Evolutionary conservation across 169 alveolate species (phyloP).

Genomic region (Plasmodium vivax): DNA sequence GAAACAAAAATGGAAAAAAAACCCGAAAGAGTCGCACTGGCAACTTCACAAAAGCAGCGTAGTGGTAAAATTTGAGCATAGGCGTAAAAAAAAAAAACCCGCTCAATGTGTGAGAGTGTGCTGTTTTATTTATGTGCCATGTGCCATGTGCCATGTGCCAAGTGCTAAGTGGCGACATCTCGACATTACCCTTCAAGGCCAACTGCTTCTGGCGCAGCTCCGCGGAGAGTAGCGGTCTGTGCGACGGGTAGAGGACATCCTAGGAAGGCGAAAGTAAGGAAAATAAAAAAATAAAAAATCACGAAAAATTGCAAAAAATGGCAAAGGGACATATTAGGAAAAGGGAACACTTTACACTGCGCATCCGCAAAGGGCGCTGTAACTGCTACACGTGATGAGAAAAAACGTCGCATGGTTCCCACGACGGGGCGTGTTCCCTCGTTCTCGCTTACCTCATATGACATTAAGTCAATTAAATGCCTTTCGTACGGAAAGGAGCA

Average conservation of each 20-base stretch:
- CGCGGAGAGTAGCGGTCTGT: constrained; percentile 42
- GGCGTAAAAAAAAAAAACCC: too few species aligned
- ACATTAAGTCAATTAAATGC: constrained; percentile 54
- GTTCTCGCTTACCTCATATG: constrained; percentile 28
- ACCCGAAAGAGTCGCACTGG: not conserved
- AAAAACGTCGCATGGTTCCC: not conserved
- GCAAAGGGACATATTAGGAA: not conserved
- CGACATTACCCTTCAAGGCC: constrained; percentile 51
- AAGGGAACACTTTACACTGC: not conserved
- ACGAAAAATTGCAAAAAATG: not conserved
- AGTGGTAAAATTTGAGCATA: not conserved
- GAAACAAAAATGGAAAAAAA: not conserved
- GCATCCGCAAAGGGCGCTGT: not conserved
- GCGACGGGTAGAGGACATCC: constrained; percentile 68
- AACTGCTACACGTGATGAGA: not conserved
- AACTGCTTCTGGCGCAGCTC: constrained; percentile 64
- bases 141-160: not conserved
- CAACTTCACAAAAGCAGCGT: not conserved
- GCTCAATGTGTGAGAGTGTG: not conserved
- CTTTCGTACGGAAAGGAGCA: constrained; percentile 68
- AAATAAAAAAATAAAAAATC: not conserved
- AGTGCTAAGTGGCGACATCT: not conserved
- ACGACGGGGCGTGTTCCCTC: not conserved
- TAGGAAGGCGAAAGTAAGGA: not conserved
- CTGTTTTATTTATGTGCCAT: not conserved